Evolutionary conservation across 164 flowering plant genomes (phyloP), one percentile per base, ranked within the genome.

Genomic region (Annona squamosa): DNA sequence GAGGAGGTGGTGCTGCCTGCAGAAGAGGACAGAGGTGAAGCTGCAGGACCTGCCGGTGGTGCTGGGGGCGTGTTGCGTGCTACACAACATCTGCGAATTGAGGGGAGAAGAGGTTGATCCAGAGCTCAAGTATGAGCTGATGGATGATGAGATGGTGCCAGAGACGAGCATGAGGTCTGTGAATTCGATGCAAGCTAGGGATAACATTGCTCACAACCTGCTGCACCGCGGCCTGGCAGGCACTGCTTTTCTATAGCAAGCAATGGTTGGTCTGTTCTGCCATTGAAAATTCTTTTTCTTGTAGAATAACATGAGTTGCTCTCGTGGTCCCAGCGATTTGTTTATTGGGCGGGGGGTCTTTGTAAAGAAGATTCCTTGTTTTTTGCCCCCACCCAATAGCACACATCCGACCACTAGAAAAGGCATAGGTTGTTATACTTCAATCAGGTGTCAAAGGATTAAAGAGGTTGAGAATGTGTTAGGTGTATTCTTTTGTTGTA

Each of bases 11-110:
- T 44, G 80, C 41, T 92, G 97, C 73, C 73, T 92, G 81, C 96
- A 88, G 87, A 92, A 87, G 87, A 71, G 97, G 70, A 88, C 96
- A 0, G 94, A 92, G 78, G 91, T 89, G 73, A 92, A 90, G 73
- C 86, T 92, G 6, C 89, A 87, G 78, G 97, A 92, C 69, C 76
- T 89, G 75, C 97, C 97, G 0, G 87, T 85, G 19, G 87, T 92
- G 48, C 87, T 92, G 6, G 95, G 95, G 9, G 93, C 97, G 1
- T 90, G 95, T 71, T 92, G 97, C 62, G 93, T 90, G 3, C 71
- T 92, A 75, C 95, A 92, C 68, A 92, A 92, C 70, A 89, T 92
- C 3, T 92, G 97, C 37, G 95, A 90, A 79, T 77, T 86, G 81
- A 84, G 83, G 65, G 80, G 82, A 0, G 97, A 92, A 61, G 87